phyloP scores from a whole-genome alignment of 2,329 filamentous ascomycete species.

The Tolypocladium paradoxum region DNA sequence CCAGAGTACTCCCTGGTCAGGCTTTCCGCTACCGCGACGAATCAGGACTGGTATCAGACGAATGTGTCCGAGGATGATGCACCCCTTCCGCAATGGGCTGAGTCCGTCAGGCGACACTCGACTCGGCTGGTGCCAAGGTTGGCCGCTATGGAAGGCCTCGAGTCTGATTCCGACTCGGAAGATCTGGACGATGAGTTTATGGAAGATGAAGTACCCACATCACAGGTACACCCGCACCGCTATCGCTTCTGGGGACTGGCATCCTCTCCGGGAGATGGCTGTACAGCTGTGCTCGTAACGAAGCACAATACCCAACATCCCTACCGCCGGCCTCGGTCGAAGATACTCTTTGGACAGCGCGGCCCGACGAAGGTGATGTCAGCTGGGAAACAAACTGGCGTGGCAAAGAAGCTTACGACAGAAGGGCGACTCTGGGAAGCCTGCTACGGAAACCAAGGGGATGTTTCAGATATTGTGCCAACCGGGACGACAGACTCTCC shows the following conservation, averaged over 20 bases:
- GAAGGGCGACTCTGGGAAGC: slow-evolving; percentile 46
- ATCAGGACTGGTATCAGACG: slow-evolving; percentile 42
- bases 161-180: slow-evolving; percentile 15
- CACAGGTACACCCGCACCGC: slow-evolving; percentile 36
- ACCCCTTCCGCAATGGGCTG: slow-evolving; percentile 33
- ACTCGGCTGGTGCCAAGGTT: slow-evolving; percentile 32
- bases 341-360: slow-evolving; percentile 25
- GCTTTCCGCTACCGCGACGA: slow-evolving; percentile 39
- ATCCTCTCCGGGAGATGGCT: slow-evolving; percentile 38
- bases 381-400: slow-evolving; percentile 1
- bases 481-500: slow-evolving; percentile 6
- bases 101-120: slow-evolving; percentile 32
- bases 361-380: slow-evolving; percentile 2
- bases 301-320: slow-evolving; percentile 37
- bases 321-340: slow-evolving; percentile 28
- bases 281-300: slow-evolving; percentile 39
- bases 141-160: slow-evolving; percentile 28
- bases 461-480: slow-evolving; percentile 29
- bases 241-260: slow-evolving; percentile 44
- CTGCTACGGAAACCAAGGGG: slow-evolving; percentile 44
- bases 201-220: slow-evolving; percentile 16
- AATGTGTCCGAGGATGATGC: slow-evolving; percentile 25
- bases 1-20: slow-evolving; percentile 43
- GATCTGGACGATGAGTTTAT: slow-evolving; percentile 9
- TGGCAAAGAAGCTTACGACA: slow-evolving; percentile 28